Evolutionary conservation across 108 stramenopile species (phyloP).

Genomic region (Fragilaria crotonensis): DNA sequence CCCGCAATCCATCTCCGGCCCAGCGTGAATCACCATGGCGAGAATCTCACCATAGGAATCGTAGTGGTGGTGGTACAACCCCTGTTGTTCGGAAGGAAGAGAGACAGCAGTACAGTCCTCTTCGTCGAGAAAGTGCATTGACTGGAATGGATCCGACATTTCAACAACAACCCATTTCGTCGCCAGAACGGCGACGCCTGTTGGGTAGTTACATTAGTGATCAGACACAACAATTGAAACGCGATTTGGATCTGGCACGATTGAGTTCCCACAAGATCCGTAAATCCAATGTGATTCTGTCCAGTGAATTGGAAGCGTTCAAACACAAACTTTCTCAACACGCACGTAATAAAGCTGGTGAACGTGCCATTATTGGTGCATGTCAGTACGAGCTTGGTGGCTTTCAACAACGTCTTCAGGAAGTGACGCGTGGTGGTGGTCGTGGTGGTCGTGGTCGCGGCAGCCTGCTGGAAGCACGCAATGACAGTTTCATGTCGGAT

Average conservation of each 20-base stretch:
- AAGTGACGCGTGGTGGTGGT: too few species aligned
- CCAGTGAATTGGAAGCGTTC: neutral
- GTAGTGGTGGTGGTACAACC: too few species aligned
- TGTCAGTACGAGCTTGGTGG: neutral
- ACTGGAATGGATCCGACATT: too few species aligned
- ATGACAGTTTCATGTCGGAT: neutral
- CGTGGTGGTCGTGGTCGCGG: too few species aligned
- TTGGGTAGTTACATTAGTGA: neutral
- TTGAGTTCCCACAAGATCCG: neutral
- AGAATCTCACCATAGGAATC: too few species aligned
- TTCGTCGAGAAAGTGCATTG: too few species aligned
- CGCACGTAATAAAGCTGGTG: neutral
- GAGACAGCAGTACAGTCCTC: too few species aligned
- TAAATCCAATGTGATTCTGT: neutral
- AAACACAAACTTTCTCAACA: neutral
- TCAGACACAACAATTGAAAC: neutral
- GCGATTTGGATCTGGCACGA: neutral
- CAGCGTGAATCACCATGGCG: too few species aligned
- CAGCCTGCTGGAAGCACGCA: neutral
- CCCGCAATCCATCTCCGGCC: neutral
- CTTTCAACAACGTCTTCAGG: neutral
- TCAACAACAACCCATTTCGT: constrained; percentile 1
- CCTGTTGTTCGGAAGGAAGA: too few species aligned
- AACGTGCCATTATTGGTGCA: neutral
- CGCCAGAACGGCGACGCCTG: neutral